These are phyloP conservation scores for Verbascum thapsus DNA, from an alignment of 257 asterid species.

Conservation along the genomic window DNA sequence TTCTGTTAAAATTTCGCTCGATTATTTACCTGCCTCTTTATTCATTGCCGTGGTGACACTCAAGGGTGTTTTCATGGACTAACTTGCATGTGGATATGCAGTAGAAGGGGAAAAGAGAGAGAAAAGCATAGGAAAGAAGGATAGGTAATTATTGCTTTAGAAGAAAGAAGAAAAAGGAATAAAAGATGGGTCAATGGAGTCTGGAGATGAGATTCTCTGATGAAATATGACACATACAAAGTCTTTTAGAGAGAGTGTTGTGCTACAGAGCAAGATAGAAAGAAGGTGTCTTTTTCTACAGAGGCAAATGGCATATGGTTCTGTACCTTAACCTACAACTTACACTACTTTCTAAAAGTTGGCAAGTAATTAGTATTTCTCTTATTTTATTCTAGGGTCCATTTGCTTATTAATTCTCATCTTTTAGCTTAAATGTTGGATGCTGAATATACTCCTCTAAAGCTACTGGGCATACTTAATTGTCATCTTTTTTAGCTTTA, in stretches of 20 bases:
- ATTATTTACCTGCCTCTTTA: slow-evolving; percentile 33
- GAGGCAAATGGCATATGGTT: slow-evolving; percentile 42
- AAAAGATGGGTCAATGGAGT: slow-evolving; percentile 54
- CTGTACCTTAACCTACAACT: slow-evolving; percentile 45
- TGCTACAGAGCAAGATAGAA: slow-evolving; percentile 37
- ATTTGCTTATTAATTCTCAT: slow-evolving; percentile 16
- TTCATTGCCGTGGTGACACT: slow-evolving; percentile 51
- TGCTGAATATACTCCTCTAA: slow-evolving; percentile 32
- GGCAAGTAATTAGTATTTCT: slow-evolving; percentile 24
- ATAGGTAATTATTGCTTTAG: slow-evolving; percentile 52
- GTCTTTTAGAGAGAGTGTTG: slow-evolving; percentile 32
- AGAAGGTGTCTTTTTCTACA: slow-evolving; percentile 37
- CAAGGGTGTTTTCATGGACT: slow-evolving; percentile 41
- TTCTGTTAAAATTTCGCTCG: slow-evolving; percentile 28
- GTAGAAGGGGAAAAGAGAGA: slow-evolving; percentile 45
- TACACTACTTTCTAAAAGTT: slow-evolving; percentile 47
- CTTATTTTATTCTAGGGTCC: slow-evolving; percentile 39
- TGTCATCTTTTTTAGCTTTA: slow-evolving; percentile 29
- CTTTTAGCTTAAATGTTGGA: slow-evolving; percentile 11
- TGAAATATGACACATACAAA: slow-evolving; percentile 46
- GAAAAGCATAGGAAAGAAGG: slow-evolving; percentile 57
- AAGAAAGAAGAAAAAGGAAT: slow-evolving; percentile 53
- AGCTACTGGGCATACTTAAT: slow-evolving; percentile 27
- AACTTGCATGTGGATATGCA: slow-evolving; percentile 58
- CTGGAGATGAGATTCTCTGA: slow-evolving; percentile 67